Percentiles rank a stretch among this genome's conserved stretches.
These are phyloP conservation scores for Termitomyces sp. DNA, from an alignment of 768 basidiomycete genomes.

Conservation along the genomic window DNA sequence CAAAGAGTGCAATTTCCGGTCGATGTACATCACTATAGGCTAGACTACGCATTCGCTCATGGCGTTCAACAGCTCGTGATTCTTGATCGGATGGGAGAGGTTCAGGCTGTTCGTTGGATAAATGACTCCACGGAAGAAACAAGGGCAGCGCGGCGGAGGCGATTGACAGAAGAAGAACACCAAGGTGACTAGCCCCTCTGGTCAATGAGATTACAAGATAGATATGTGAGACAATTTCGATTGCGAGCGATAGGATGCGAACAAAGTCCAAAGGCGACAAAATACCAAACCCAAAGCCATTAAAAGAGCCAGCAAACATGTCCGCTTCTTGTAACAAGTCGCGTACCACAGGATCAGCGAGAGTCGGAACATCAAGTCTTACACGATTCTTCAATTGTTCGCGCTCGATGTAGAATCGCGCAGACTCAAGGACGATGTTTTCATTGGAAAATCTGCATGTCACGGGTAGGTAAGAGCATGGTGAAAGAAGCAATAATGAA, in stretches of 20 bases:
- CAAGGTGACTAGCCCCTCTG: conserved; percentile 46
- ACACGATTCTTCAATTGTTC: conserved; percentile 75
- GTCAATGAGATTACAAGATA: conserved; percentile 64
- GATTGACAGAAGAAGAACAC: conserved; percentile 55
- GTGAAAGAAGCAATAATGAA: conserved; percentile 5
- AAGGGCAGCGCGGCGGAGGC: conserved; percentile 57
- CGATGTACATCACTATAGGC: conserved; percentile 72
- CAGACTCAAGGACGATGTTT: conserved; percentile 65
- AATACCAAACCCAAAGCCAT: conserved; percentile 71
- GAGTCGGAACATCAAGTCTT: conserved; percentile 72
- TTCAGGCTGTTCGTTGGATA: conserved; percentile 36
- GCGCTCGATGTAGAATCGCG: conserved; percentile 70
- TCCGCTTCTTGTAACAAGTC: conserved; percentile 86
- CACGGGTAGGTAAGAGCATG: conserved; percentile 12
- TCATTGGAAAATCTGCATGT: conserved; percentile 59
- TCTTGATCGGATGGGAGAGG: conserved; percentile 46
- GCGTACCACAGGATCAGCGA: conserved; percentile 65
- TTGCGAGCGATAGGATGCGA: conserved; percentile 62
- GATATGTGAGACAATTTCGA: conserved; percentile 71
- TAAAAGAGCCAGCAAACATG: conserved; percentile 78
- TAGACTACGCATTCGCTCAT: conserved; percentile 70
- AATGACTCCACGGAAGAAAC: conserved; percentile 45
- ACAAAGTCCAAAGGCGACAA: conserved; percentile 78
- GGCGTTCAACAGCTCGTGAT: conserved; percentile 59
- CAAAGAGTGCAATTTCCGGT: conserved; percentile 80